These are phyloP conservation scores for Apiospora malaysiana DNA, from an alignment of 2,329 filamentous ascomycete genomes.

Conservation along the genomic window DNA sequence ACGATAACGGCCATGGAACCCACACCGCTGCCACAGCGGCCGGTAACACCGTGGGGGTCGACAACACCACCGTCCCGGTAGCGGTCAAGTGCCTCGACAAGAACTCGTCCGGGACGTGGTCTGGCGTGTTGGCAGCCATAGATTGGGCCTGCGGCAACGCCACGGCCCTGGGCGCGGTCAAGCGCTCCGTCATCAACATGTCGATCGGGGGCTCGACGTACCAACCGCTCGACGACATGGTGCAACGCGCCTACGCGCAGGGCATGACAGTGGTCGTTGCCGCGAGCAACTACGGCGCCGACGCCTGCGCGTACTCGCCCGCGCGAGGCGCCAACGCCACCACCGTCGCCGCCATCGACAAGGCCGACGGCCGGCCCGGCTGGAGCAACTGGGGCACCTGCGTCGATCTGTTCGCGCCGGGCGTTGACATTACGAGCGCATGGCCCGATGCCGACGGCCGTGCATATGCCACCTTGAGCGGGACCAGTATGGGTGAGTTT, in stretches of 20 bases:
- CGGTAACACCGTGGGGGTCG: constrained; percentile 35
- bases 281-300: constrained; percentile 34
- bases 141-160: constrained; percentile 38
- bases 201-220: constrained; percentile 32
- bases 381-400: constrained; percentile 37
- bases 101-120: constrained; percentile 30
- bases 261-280: constrained; percentile 37
- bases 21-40: constrained; percentile 36
- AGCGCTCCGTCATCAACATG: constrained; percentile 38
- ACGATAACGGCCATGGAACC: constrained; percentile 37
- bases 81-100: constrained; percentile 35
- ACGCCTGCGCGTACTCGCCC: constrained; percentile 34
- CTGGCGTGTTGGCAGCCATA: constrained; percentile 33
- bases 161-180: constrained; percentile 27
- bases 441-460: constrained; percentile 29
- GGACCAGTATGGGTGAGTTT: constrained; percentile 35
- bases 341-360: constrained; percentile 35
- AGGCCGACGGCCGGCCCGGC: constrained; percentile 30
- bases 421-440: constrained; percentile 33
- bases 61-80: constrained; percentile 35
- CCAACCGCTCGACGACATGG: constrained; percentile 31
- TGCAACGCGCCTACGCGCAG: constrained; percentile 29
- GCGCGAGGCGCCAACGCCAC: constrained; percentile 33
- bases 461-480: constrained; percentile 29
- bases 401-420: constrained; percentile 36